Percentiles rank a stretch among this genome's conserved stretches.
Evolutionary conservation across 1,284 basidiomycete species (phyloP).

Genomic region (Cronartium quercuum): DNA sequence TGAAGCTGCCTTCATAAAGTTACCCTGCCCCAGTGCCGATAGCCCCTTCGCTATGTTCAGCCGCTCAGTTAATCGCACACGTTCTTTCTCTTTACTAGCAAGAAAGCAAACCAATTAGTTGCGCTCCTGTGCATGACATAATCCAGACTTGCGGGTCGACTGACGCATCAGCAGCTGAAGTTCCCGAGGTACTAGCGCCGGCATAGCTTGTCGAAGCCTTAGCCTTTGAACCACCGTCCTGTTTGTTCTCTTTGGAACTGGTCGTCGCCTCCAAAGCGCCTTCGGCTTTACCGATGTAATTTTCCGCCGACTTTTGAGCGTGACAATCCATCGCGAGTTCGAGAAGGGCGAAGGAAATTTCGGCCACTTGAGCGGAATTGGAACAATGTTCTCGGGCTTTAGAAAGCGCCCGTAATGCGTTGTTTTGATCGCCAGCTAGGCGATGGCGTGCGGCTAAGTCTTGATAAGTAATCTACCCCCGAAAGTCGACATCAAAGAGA

Average conservation of each 20-base stretch:
- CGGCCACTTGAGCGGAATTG: slow-evolving; percentile 72
- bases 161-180: slow-evolving; percentile 41
- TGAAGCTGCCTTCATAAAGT: slow-evolving; percentile 68
- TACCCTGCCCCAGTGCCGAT: slow-evolving; percentile 62
- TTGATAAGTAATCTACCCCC: slow-evolving; percentile 66
- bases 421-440: slow-evolving; percentile 61
- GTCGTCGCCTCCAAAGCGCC: slow-evolving; percentile 3
- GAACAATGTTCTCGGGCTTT: slow-evolving; percentile 81
- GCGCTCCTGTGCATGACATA: slow-evolving; percentile 48
- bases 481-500: not conserved
- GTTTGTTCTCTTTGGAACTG: slow-evolving; percentile 38
- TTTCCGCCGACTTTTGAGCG: slow-evolving; percentile 23
- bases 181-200: slow-evolving; percentile 13
- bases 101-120: slow-evolving; percentile 51
- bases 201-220: slow-evolving; percentile 39
- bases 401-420: slow-evolving; percentile 68
- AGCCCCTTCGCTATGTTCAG: slow-evolving; percentile 71
- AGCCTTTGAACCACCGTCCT: slow-evolving; percentile 42
- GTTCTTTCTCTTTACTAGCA: slow-evolving; percentile 41
- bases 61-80: slow-evolving; percentile 49
- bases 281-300: slow-evolving; percentile 13
- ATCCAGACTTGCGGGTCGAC: slow-evolving; percentile 44
- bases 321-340: slow-evolving; percentile 55
- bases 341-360: slow-evolving; percentile 72
- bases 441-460: slow-evolving; percentile 73